A percentile compares a stretch with the other conserved stretches of the same genome.
Evolutionary conservation across 371 early-diverging fungal species (phyloP).

Genomic region (Saksenaea vasiformis): DNA sequence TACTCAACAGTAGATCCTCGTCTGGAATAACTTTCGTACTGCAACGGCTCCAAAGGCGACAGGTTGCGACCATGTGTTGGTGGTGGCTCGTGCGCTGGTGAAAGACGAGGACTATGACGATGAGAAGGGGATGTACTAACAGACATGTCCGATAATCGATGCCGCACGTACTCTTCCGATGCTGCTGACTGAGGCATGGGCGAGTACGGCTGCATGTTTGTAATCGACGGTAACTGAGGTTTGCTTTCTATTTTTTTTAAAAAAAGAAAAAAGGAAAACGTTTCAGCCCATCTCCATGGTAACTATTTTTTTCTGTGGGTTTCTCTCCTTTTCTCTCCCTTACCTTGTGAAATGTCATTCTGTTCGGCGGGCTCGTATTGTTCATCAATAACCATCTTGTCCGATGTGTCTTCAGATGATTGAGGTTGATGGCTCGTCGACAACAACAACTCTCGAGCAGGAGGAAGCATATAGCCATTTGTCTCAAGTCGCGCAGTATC

Average conservation of each 20-base stretch:
- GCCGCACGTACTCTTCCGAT: constrained; percentile 46
- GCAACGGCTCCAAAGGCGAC: constrained; percentile 37
- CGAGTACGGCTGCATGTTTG: constrained; percentile 28
- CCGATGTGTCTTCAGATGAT: neutral
- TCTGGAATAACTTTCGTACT: constrained; percentile 30
- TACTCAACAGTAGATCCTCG: constrained; percentile 43
- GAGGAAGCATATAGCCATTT: constrained; percentile 23
- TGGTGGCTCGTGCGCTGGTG: constrained; percentile 13
- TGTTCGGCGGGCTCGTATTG: neutral
- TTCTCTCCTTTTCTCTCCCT: neutral
- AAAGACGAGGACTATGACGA: constrained; percentile 7
- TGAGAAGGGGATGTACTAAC: constrained; percentile 21
- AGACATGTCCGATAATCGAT: constrained; percentile 50
- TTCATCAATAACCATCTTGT: constrained; percentile 10
- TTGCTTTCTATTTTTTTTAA: constrained; percentile 19
- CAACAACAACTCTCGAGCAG: constrained; percentile 32
- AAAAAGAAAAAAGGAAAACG: constrained; percentile 1
- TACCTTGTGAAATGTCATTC: neutral
- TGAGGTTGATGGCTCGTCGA: constrained; percentile 12
- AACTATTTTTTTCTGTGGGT: neutral
- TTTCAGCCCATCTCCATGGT: neutral
- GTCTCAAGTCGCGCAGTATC: constrained; percentile 26
- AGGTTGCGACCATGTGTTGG: constrained; percentile 11
- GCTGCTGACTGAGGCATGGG: constrained; percentile 20
- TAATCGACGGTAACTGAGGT: constrained; percentile 29